These are phyloP conservation scores for Leccinum subgranulosum DNA, from an alignment of 768 basidiomycete species.

Conservation along the genomic window DNA sequence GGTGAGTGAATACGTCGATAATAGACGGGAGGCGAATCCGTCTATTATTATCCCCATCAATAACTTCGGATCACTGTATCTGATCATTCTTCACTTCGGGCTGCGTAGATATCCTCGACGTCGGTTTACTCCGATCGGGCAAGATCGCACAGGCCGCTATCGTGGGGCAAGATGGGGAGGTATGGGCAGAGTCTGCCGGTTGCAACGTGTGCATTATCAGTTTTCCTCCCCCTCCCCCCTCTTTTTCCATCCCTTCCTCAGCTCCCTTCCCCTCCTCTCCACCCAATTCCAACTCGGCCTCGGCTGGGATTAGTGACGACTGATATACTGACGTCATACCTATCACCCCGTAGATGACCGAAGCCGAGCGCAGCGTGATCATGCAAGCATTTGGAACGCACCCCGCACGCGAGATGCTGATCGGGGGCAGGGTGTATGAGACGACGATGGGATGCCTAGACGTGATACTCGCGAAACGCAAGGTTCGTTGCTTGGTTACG, in stretches of 20 bases:
- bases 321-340: not conserved
- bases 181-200: conserved; percentile 30
- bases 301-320: not conserved
- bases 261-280: too few species aligned
- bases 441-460: conserved; percentile 30
- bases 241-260: too few species aligned
- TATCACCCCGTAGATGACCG: conserved; percentile 18
- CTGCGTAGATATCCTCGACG: conserved; percentile 72
- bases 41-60: not conserved
- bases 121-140: conserved; percentile 69
- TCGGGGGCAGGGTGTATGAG: conserved; percentile 20
- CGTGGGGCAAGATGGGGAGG: conserved; percentile 29
- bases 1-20: conserved; percentile 15
- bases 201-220: conserved; percentile 22
- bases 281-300: too few species aligned
- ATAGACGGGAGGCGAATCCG: not conserved
- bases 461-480: conserved; percentile 23
- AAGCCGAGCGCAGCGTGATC: conserved; percentile 19
- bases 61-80: not conserved
- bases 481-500: conserved; percentile 1
- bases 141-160: conserved; percentile 72
- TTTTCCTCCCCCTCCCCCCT: not conserved
- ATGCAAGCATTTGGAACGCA: conserved; percentile 15
- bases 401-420: conserved; percentile 21
- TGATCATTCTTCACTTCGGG: not conserved